phyloP scores from a whole-genome alignment of 768 basidiomycete species.

The Trametes gibbosa region DNA sequence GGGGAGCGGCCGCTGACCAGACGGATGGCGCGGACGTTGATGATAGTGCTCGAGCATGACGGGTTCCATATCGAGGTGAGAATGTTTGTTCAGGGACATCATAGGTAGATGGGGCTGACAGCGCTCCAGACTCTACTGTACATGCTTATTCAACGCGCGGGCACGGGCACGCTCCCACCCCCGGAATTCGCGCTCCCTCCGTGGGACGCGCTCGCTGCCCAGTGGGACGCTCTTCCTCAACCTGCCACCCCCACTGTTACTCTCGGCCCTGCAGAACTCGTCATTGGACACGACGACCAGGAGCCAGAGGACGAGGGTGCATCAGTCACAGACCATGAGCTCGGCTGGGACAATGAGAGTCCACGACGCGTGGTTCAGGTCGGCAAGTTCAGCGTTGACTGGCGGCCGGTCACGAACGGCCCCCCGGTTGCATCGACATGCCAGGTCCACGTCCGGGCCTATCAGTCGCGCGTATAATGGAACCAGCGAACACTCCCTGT shows the following conservation, averaged over 20 bases:
- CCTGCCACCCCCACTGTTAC: conserved; percentile 44
- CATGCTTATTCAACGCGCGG: conserved; percentile 82
- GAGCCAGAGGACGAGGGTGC: conserved; percentile 59
- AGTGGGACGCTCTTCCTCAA: conserved; percentile 48
- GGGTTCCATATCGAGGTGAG: conserved; percentile 85
- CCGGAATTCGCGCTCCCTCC: conserved; percentile 67
- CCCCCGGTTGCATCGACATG: no score
- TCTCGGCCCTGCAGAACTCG: conserved; percentile 51
- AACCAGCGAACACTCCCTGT: no score
- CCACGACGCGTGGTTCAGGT: conserved; percentile 57
- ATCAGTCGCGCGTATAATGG: no score
- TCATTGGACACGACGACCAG: conserved; percentile 76
- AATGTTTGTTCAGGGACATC: no score
- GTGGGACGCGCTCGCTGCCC: conserved; percentile 57
- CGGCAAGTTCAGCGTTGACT: conserved; percentile 58
- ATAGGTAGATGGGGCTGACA: background rate
- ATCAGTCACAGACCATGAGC: conserved; percentile 45
- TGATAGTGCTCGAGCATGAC: conserved; percentile 87
- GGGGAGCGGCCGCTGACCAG: conserved; percentile 53
- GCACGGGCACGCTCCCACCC: conserved; percentile 69
- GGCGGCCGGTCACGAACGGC: conserved; percentile 75
- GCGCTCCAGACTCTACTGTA: conserved; percentile 73
- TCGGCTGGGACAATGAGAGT: conserved; percentile 93
- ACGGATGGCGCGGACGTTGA: conserved; percentile 70
- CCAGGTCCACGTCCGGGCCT: no score